phyloP scores from a whole-genome alignment of 2,329 filamentous ascomycete genomes.

The Magnaporthales sp. region DNA sequence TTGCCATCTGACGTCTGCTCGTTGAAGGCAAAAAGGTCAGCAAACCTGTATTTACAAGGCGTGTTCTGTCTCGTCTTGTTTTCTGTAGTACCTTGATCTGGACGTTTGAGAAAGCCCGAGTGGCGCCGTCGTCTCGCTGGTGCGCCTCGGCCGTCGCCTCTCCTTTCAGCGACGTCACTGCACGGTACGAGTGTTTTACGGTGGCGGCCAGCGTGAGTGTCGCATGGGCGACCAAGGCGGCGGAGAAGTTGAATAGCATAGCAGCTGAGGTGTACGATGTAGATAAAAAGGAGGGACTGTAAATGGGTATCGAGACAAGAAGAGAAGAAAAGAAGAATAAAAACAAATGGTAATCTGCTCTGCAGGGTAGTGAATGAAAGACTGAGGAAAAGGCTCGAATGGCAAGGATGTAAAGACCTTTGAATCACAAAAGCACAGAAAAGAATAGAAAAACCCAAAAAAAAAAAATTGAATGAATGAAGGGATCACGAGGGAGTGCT shows the following conservation, averaged over 20 bases:
- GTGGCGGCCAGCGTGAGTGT: slow-evolving; percentile 19
- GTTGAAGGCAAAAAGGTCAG: slow-evolving; percentile 6
- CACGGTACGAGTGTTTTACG: slow-evolving; percentile 19
- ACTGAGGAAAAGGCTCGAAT: slow-evolving; percentile 10
- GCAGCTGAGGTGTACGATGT: slow-evolving; percentile 4
- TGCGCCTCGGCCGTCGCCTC: slow-evolving; percentile 35
- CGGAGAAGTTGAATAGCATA: slow-evolving; percentile 15
- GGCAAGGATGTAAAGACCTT: slow-evolving; percentile 9
- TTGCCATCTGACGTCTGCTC: slow-evolving; percentile 28
- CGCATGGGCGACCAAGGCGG: slow-evolving; percentile 16
- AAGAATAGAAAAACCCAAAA: slow-evolving; percentile 5
- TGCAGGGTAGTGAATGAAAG: slow-evolving; percentile 16
- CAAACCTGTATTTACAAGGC: not conserved
- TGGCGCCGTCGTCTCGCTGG: slow-evolving; percentile 32
- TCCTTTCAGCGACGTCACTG: slow-evolving; percentile 31
- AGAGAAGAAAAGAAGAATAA: slow-evolving; percentile 8
- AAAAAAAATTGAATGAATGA: too few relatives aligned
- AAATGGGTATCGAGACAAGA: not conserved
- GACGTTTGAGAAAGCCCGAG: slow-evolving; percentile 32
- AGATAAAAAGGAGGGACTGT: slow-evolving; percentile 5
- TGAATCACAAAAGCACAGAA: slow-evolving; percentile 14
- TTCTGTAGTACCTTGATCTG: slow-evolving; percentile 24
- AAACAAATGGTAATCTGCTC: slow-evolving; percentile 23
- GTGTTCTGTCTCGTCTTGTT: not conserved
- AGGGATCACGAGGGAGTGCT: slow-evolving; percentile 2